Conservation (phyloP, 768 basidiomycete genomes). For the Leccinum pellstonianum region DNA sequence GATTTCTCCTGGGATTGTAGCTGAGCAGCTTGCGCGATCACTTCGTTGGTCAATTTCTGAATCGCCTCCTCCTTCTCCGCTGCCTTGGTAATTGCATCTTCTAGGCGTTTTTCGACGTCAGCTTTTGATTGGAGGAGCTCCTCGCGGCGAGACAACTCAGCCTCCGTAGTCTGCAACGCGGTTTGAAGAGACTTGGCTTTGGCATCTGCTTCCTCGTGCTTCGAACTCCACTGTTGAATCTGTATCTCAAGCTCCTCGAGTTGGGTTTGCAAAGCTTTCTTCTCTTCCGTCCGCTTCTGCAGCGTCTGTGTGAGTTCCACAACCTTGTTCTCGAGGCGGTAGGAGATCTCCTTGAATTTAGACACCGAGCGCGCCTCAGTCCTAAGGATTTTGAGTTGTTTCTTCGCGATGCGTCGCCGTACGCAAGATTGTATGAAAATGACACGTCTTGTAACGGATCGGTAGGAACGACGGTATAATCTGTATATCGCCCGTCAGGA, state of each 20-base stretch:
- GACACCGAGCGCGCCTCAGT: conserved; percentile 95
- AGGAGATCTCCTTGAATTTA: conserved; percentile 98
- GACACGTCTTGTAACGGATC: conserved; percentile 65
- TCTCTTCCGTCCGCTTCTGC: conserved; percentile 88
- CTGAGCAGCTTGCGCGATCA: conserved; percentile 68
- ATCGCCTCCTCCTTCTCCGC: conserved; percentile 85
- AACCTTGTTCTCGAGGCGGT: conserved; percentile 97
- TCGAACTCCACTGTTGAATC: conserved; percentile 78
- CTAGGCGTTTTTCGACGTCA: conserved; percentile 75
- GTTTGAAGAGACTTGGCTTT: conserved; percentile 70
- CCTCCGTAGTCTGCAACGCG: conserved; percentile 67
- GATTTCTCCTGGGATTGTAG: conserved; percentile 75
- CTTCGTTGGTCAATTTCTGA: conserved; percentile 74
- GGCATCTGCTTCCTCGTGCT: conserved; percentile 83
- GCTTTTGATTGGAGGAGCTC: conserved; percentile 73
- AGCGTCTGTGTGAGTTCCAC: conserved; percentile 95
- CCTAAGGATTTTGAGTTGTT: conserved; percentile 78
- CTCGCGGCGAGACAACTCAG: conserved; percentile 68
- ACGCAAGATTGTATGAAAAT: conserved; percentile 89
- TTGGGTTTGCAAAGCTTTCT: conserved; percentile 78
- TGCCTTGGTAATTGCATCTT: conserved; percentile 71
- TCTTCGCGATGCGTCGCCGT: conserved; percentile 83
- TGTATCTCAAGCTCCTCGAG: conserved; percentile 81
- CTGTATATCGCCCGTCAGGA: conserved; percentile 35
- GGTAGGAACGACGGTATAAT: conserved; percentile 52